A percentile compares a stretch with the other conserved stretches of the same genome.
Conservation (phyloP, 257 asterid genomes). For the Phtheirospermum japonicum region DNA sequence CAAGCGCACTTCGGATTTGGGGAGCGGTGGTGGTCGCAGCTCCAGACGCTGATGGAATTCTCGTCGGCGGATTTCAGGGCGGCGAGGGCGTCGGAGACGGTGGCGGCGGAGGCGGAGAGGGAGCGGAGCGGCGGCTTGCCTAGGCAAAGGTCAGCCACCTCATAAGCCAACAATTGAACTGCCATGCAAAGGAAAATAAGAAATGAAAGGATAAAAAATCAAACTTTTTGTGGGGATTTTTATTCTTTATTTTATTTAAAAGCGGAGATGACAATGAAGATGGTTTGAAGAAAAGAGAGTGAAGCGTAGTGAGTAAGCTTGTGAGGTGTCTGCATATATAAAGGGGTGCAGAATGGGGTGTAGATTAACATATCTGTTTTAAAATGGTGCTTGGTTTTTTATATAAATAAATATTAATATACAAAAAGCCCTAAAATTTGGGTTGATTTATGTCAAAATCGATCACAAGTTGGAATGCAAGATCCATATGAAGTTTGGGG, state of each 20-base stretch:
- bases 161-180: conserved; percentile 46
- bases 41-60: conserved; percentile 64
- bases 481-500: too few relatives aligned
- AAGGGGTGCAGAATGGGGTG: neutral
- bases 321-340: neutral
- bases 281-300: neutral
- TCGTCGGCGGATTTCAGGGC: conserved; percentile 54
- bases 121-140: conserved; percentile 87
- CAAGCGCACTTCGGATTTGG: conserved; percentile 43
- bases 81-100: conserved; percentile 59
- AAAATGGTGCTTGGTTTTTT: too few relatives aligned
- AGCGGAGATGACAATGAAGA: conserved; percentile 17
- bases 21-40: conserved; percentile 58
- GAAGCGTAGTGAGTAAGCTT: neutral
- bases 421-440: too few relatives aligned
- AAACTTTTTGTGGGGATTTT: neutral
- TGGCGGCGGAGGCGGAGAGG: conserved; percentile 59
- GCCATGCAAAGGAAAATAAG: conserved; percentile 53
- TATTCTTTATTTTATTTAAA: too few relatives aligned
- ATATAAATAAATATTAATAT: too few relatives aligned
- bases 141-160: conserved; percentile 86
- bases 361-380: too few relatives aligned
- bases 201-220: neutral
- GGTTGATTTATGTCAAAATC: too few relatives aligned
- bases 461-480: too few relatives aligned